Conservation (phyloP, 2,329 filamentous ascomycete species). For the Penicillium brevicompactum region DNA sequence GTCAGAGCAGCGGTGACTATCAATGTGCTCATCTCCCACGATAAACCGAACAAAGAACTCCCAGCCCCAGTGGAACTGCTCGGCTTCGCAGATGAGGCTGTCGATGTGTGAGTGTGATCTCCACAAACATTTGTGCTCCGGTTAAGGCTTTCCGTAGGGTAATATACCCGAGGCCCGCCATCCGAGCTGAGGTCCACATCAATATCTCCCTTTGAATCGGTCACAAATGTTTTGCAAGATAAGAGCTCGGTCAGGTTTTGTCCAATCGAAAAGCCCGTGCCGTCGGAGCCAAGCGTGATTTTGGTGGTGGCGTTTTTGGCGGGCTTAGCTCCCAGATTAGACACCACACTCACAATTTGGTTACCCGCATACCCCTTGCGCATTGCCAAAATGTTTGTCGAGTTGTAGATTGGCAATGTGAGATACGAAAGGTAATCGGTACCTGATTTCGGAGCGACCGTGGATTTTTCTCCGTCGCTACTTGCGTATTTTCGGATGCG, state of each 20-base stretch:
- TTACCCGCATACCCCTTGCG: slow-evolving; percentile 12
- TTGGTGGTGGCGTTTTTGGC: slow-evolving; percentile 7
- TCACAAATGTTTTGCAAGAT: slow-evolving; percentile 13
- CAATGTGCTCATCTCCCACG: neutral
- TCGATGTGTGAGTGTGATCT: neutral
- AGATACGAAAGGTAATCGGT: slow-evolving; percentile 9
- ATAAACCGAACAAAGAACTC: neutral
- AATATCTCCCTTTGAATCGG: slow-evolving; percentile 9
- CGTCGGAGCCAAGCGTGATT: slow-evolving; percentile 9
- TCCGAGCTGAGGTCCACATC: slow-evolving; percentile 14
- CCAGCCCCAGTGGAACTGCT: slow-evolving; percentile 1
- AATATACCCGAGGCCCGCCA: slow-evolving; percentile 14
- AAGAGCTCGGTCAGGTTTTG: slow-evolving; percentile 12
- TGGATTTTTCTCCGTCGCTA: slow-evolving; percentile 7
- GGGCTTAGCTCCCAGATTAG: slow-evolving; percentile 10
- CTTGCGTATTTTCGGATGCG: slow-evolving; percentile 13
- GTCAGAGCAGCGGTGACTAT: neutral
- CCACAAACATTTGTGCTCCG: slow-evolving; percentile 8
- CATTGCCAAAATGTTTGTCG: slow-evolving; percentile 10
- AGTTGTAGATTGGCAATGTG: slow-evolving; percentile 10
- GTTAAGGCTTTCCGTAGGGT: slow-evolving; percentile 13
- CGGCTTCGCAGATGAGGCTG: slow-evolving; percentile 2
- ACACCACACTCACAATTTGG: slow-evolving; percentile 11
- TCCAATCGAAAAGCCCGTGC: slow-evolving; percentile 3
- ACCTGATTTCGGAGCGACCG: slow-evolving; percentile 5